A percentile compares a stretch with the other conserved stretches of the same genome.
These are phyloP conservation scores for Eucalyptus sideroxylon DNA, from an alignment of 345 rosid genomes.

Conservation along the genomic window DNA sequence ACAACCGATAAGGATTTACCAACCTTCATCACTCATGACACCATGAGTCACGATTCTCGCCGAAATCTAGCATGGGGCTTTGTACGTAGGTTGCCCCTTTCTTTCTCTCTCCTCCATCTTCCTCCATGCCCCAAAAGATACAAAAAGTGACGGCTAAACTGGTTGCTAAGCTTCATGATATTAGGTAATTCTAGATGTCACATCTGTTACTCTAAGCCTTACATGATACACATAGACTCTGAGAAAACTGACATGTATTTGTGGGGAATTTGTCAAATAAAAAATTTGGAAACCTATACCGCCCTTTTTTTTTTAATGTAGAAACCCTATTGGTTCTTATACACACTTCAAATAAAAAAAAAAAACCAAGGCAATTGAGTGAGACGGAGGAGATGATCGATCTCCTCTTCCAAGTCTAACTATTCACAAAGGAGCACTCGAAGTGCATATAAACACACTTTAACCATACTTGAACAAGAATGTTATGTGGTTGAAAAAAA, in stretches of 20 bases:
- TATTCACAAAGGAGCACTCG: no score
- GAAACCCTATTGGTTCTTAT: no score
- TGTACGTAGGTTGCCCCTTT: background rate
- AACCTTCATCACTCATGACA: background rate
- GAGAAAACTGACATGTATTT: background rate
- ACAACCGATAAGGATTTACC: background rate
- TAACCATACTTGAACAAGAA: no score
- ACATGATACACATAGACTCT: accelerated
- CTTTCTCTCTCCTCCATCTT: background rate
- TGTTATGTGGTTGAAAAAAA: accelerated
- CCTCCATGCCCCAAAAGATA: background rate
- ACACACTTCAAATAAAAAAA: no score
- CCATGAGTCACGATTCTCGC: background rate
- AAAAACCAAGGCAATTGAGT: background rate
- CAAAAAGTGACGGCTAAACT: background rate
- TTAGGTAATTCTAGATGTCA: background rate
- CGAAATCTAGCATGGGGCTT: accelerated
- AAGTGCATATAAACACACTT: no score
- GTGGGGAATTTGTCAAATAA: background rate
- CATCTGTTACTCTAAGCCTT: background rate
- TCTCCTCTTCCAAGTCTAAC: no score
- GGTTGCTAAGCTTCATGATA: background rate
- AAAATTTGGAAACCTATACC: background rate
- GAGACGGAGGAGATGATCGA: background rate
- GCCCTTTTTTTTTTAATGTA: no score